These are phyloP conservation scores for Chloris gayana DNA, from an alignment of 176 grass and related monocot genomes.

Conservation along the genomic window DNA sequence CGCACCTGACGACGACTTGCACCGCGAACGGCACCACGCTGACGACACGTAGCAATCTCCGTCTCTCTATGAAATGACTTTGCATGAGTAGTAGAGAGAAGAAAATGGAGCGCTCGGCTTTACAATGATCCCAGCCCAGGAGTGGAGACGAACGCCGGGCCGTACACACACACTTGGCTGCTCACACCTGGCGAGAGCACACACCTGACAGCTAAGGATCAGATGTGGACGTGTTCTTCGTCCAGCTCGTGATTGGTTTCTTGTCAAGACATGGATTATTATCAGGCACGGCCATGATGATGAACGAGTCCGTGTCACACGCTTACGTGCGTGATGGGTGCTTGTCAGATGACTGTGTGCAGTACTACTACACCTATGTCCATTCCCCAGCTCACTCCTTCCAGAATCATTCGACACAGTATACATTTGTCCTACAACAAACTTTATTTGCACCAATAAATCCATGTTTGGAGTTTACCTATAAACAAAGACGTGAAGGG, in stretches of 20 bases:
- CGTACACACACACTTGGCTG: neutral
- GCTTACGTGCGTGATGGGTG: neutral
- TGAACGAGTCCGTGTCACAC: neutral
- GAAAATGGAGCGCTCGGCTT: neutral
- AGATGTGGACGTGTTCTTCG: neutral
- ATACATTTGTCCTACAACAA: no score
- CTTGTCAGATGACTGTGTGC: neutral
- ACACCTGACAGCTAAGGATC: conserved; percentile 16
- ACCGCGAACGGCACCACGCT: neutral
- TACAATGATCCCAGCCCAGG: neutral
- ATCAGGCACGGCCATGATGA: conserved; percentile 4
- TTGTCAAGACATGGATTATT: neutral
- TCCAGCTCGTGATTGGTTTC: conserved; percentile 8
- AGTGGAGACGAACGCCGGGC: neutral
- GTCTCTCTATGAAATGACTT: neutral
- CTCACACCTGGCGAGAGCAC: neutral
- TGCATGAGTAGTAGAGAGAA: neutral
- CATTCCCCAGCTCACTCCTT: no score
- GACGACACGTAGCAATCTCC: neutral
- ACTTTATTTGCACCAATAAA: no score
- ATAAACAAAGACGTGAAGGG: no score
- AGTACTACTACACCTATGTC: neutral
- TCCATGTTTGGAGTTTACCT: no score
- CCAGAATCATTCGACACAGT: no score
- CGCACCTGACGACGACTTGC: conserved; percentile 24